Conservation (phyloP, 139 green algal genomes). For the Zygnema circumcarinatum region DNA sequence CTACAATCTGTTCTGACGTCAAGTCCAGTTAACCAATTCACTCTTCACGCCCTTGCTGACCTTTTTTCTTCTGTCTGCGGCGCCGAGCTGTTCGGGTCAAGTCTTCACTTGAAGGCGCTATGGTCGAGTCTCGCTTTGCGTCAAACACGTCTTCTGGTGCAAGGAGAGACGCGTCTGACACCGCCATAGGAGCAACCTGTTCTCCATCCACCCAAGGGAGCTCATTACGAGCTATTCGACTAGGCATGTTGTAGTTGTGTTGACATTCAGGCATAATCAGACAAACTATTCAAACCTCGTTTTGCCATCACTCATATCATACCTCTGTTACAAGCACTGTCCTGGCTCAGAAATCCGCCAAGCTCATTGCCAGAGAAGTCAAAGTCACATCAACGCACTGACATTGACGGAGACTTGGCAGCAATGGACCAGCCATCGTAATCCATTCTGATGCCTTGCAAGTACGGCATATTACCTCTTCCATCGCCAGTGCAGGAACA, state of each 20-base stretch:
- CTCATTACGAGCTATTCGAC: no score
- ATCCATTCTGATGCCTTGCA: no score
- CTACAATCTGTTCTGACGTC: conserved; percentile 53
- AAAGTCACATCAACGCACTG: not conserved
- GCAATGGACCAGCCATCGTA: not conserved
- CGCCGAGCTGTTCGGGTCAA: no score
- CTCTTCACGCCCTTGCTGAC: conserved; percentile 23
- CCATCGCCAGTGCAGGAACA: conserved; percentile 55
- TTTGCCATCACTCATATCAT: not conserved
- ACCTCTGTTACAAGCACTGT: not conserved
- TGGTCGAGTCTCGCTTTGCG: no score
- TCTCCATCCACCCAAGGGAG: no score
- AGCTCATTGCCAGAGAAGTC: not conserved
- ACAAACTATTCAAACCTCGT: not conserved
- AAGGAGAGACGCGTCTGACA: conserved; percentile 51
- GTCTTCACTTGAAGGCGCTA: no score
- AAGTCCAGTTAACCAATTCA: conserved; percentile 53
- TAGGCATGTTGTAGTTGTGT: no score
- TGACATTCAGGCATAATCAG: conserved; percentile 16
- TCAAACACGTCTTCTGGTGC: conserved; percentile 61
- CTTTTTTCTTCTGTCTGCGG: conserved; percentile 10
- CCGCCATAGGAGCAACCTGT: conserved; percentile 55
- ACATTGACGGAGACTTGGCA: not conserved
- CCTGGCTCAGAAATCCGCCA: not conserved
- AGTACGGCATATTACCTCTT: no score